These are phyloP conservation scores for Puya raimondii DNA, from an alignment of 176 grass and related monocot species.

Conservation along the genomic window DNA sequence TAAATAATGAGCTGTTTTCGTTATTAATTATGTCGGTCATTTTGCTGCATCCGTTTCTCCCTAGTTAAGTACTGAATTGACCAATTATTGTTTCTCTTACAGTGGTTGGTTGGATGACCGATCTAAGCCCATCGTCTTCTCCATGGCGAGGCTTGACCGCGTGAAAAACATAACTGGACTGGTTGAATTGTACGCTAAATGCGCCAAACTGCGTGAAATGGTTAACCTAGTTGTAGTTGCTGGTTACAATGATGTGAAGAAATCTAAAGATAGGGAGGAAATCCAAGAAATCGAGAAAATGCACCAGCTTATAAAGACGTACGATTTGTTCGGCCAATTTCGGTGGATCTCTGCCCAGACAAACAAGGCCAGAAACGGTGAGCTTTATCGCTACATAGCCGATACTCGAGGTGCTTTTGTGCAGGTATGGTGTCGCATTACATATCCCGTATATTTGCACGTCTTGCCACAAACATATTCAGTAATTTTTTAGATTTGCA, in stretches of 20 bases:
- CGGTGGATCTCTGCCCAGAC: conserved; percentile 90
- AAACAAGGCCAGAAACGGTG: conserved; percentile 70
- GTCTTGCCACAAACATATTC: no score
- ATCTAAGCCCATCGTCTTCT: conserved; percentile 89
- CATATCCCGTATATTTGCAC: no score
- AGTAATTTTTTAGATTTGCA: no score
- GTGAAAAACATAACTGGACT: conserved; percentile 96
- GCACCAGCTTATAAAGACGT: conserved; percentile 59
- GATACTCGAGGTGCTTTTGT: conserved; percentile 87
- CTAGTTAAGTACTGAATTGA: background rate
- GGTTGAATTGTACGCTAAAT: conserved; percentile 69
- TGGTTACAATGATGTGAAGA: conserved; percentile 64
- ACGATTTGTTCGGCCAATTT: conserved; percentile 79
- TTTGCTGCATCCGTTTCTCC: no score
- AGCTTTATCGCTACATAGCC: conserved; percentile 90
- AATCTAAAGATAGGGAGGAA: conserved; percentile 77
- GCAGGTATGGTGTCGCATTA: conserved; percentile 40
- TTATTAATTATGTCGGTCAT: no score
- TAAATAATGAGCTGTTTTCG: no score
- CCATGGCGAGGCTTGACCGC: conserved; percentile 81
- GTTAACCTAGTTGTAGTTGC: conserved; percentile 89
- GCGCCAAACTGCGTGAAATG: conserved; percentile 37
- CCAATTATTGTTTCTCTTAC: conserved; percentile 16
- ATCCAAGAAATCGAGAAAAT: conserved; percentile 85
- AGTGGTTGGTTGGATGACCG: conserved; percentile 79